A percentile compares a stretch with the other conserved stretches of the same genome.
Evolutionary conservation across 1,139 yeast genomes (phyloP).

Genomic region (Zygosaccharomyces sapae): DNA sequence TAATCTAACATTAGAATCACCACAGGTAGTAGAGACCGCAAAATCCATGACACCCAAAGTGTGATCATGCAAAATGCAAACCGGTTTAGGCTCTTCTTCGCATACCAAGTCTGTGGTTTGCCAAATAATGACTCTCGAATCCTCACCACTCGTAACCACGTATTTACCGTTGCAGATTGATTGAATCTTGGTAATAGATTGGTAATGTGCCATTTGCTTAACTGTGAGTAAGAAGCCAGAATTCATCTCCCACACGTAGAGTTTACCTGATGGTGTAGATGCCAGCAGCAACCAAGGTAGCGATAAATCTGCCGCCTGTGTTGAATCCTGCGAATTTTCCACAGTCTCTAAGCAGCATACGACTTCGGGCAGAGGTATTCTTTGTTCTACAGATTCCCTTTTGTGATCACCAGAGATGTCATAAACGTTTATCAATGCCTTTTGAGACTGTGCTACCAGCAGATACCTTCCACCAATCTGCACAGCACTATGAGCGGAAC

Average conservation of each 20-base stretch:
- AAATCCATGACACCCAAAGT: constrained; percentile 70
- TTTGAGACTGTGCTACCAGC: constrained; percentile 60
- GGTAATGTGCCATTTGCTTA: constrained; percentile 77
- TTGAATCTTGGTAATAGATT: constrained; percentile 56
- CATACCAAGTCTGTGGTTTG: constrained; percentile 54
- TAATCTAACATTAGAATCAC: constrained; percentile 52
- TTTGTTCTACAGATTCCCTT: constrained; percentile 78
- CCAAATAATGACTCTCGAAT: constrained; percentile 79
- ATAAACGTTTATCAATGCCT: constrained; percentile 73
- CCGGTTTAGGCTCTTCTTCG: constrained; percentile 42
- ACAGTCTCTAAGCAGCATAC: constrained; percentile 50
- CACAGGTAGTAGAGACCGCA: constrained; percentile 29
- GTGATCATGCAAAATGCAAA: constrained; percentile 62
- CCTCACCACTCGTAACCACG: constrained; percentile 75
- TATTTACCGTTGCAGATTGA: constrained; percentile 65
- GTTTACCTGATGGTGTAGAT: constrained; percentile 52
- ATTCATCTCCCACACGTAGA: constrained; percentile 81
- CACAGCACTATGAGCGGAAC: constrained; percentile 45
- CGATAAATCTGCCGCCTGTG: constrained; percentile 39
- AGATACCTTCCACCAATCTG: constrained; percentile 41
- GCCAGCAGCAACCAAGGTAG: constrained; percentile 67
- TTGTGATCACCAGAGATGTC: constrained; percentile 47
- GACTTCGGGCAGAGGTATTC: constrained; percentile 81
- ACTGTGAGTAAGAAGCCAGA: constrained; percentile 73
- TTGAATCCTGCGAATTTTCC: constrained; percentile 17